phyloP scores from a whole-genome alignment of 192 early-diverging fungal species.

The Podila verticillata region DNA sequence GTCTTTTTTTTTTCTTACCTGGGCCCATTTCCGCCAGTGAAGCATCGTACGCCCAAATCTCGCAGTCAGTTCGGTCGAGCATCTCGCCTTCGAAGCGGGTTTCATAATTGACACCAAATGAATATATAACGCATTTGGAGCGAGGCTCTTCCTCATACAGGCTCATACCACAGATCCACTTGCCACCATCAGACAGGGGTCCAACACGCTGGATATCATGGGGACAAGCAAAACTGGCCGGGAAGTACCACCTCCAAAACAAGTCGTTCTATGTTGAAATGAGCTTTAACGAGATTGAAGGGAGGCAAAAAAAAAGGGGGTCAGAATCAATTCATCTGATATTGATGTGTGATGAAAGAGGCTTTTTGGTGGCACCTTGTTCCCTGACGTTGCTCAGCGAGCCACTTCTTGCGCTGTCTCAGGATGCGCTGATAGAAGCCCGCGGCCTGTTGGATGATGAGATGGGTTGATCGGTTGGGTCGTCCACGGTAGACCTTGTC shows the following conservation, averaged over 20 bases:
- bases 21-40: constrained; percentile 14
- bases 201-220: constrained; percentile 45
- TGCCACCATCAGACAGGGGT: constrained; percentile 41
- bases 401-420: constrained; percentile 6
- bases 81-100: constrained; percentile 44
- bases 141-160: constrained; percentile 31
- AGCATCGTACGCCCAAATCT: constrained; percentile 46
- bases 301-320: background rate
- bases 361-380: constrained; percentile 3
- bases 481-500: constrained; percentile 8
- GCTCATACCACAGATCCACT: constrained; percentile 38
- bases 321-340: no score
- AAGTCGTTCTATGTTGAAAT: constrained; percentile 16
- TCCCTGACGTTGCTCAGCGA: background rate
- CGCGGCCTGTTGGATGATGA: constrained; percentile 17
- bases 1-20: background rate
- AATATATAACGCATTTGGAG: constrained; percentile 37
- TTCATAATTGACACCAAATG: constrained; percentile 43
- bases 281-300: background rate
- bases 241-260: constrained; percentile 48
- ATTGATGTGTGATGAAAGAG: no score
- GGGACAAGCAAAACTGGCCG: constrained; percentile 34
- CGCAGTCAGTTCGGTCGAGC: constrained; percentile 36
- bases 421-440: constrained; percentile 20
- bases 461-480: constrained; percentile 3